These are phyloP conservation scores for Phytophthora cryptogea DNA, from an alignment of 352 stramenopile genomes.

Conservation along the genomic window DNA sequence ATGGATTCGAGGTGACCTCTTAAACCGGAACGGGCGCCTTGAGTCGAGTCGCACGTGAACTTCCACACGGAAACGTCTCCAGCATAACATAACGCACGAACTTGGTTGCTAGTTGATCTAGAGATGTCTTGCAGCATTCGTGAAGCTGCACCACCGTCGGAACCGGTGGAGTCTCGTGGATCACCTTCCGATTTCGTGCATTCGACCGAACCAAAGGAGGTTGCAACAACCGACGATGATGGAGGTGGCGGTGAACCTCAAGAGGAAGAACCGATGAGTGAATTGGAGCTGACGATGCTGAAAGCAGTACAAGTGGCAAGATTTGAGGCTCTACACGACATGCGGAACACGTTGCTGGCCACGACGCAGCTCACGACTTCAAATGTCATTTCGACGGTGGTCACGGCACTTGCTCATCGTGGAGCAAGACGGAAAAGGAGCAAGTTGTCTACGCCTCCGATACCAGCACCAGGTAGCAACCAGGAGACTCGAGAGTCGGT, in stretches of 20 bases:
- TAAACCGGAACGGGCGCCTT: constrained; percentile 32
- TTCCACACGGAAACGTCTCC: background rate
- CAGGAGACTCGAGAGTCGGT: constrained; percentile 34
- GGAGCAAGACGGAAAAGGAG: constrained; percentile 11
- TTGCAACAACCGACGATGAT: background rate
- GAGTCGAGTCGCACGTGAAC: constrained; percentile 5
- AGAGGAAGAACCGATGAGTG: constrained; percentile 10
- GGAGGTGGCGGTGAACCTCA: background rate
- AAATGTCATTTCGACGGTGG: constrained; percentile 66
- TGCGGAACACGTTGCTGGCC: constrained; percentile 44
- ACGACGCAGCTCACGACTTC: constrained; percentile 68
- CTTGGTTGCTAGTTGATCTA: background rate
- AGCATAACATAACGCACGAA: constrained; percentile 20
- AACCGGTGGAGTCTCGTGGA: background rate
- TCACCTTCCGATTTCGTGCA: background rate
- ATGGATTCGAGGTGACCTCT: constrained; percentile 17
- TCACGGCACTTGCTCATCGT: constrained; percentile 40
- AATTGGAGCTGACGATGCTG: constrained; percentile 41
- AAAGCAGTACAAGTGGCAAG: constrained; percentile 30
- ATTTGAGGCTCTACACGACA: constrained; percentile 47
- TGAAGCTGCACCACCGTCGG: background rate
- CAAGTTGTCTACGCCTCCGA: constrained; percentile 10
- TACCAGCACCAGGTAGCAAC: constrained; percentile 22
- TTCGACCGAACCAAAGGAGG: constrained; percentile 1
- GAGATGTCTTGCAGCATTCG: background rate